Evolutionary conservation across 1,284 basidiomycete species (phyloP), one percentile per base, ranked within the genome.

Genomic region (Hymenochaete sp.): DNA sequence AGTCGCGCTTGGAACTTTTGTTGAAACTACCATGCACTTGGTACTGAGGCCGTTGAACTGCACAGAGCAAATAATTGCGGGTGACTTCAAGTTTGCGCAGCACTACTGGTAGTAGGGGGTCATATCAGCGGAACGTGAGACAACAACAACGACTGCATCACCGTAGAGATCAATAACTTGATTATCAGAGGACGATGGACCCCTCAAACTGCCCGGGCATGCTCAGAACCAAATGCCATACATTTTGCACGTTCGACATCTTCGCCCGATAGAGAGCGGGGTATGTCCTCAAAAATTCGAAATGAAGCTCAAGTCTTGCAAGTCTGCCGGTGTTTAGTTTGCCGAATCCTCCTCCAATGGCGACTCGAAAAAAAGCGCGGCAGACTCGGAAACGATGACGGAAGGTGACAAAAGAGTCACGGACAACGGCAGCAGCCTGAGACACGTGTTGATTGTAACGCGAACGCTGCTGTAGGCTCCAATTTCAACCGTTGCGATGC

Each of bases 11-110:
- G 92, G 56, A 97, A 93, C 53, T 92, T 86, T 51, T 88, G 81
- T 26, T 93, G 80, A 63, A 90, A 97, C 60, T 89, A 89, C 93
- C 93, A 97, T 13, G 90, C 90, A 62, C 84, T 88, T 2, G 88
- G 83, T 7, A 93, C 73, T 3, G 89, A 70, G 3, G 83, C 84
- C 29, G 91, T 93, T 2, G 90, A 92, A 61, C 98, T 99, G 67
- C 96, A 57, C 93, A 97, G 44, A 98, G 88, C 38, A 97, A 76
- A 65, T 97, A 84, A 22, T 98, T 75, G 6, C 96, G 81, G 4
- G 96, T n/a, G n/a, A n/a, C n/a, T n/a, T n/a, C 91, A 39, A 98
- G 77, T 62, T 99, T 99, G 53, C 93, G 81, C 28, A 96, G 93
- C 9, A 98, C 85, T 0, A n/a, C n/a, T n/a, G n/a, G n/a, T n/a